Base-by-base conservation (phyloP, 2,329 filamentous ascomycete species). In the Scedosporium dehoogii region DNA sequence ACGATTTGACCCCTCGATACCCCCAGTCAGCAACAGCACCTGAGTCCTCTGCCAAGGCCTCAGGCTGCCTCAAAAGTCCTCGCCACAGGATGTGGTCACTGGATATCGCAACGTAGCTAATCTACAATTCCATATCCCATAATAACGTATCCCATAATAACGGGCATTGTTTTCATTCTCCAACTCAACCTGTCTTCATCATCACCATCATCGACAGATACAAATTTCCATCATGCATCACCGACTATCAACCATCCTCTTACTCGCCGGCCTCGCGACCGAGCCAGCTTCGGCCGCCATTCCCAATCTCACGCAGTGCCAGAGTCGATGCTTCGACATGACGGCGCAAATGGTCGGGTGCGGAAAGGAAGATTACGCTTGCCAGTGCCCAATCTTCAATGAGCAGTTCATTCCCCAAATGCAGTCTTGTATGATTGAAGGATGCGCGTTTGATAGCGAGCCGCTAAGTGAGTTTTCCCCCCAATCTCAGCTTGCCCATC, bases 171-270 rank as follows among this genome's bases (percentile, higher is more conserved):
- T 48, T 48, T 23, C 44, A 38, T 38, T 38, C 10, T 38, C 33
- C 33, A 38, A 38, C 33, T 38, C 14, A 38, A 38, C 33, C 33
- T 38, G 10, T 38, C 33, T 3, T 38, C 44, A 21, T 48, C 44
- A 48, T 16, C 42, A 16, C 5, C 42, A 46, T 21, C 44, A 48
- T 48, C 14, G 18, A 9, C 16, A 21, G 16, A 18, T 18, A 48
- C 16, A 48, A 48, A 55, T 27, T 55, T 23, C 51, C 18, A 60
- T 16, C 21, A 55, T 55, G 41, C 87, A 87, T 60, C 89, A 86
- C 38, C 78, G 82, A 27, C 18, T 18, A 16, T 23, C 23, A 46
- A 23, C 25, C 41, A 9, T 61, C 38, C 27, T 27, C 18, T 33
- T 21, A 14, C 4, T 42, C 14, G 18, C 62, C 16, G 33, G 53